Base-by-base conservation (phyloP, 1,139 yeast genomes). In the Nakaseomyces kungkrabaensis region DNA sequence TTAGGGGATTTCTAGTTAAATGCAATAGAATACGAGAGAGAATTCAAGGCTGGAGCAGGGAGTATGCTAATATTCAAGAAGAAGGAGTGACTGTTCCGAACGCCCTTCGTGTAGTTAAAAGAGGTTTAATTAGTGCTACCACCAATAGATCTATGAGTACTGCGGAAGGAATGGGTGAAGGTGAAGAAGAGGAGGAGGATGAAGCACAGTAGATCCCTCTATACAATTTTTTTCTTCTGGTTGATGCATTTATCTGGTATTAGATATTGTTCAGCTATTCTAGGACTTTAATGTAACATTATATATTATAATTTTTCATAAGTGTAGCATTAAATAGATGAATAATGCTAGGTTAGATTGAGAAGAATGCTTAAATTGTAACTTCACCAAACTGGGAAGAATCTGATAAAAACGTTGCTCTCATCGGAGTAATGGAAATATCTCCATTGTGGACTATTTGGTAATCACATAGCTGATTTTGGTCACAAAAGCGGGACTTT, bases 11-110 rank as follows among this genome's bases (percentile, higher is more conserved):
- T 1, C 71, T 90, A 27, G 79, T 85, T 37, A 76, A 87, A 57
- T 92, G 96, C 0, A 88, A 85, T 59, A 71, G 92, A 52, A 75
- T 85, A 57, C 83, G 85, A 59, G 76, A 75, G 48, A 79, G 81
- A 56, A 76, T 90, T 47, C 76, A 73, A 55, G 77, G 78, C 59
- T 89, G 97, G 97, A 86, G 94, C 50, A 78, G 78, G 60, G 97
- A 89, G 65, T 85, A 86, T 78, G 73, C 82, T 57, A 95, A 89
- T 45, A 84, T 82, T 44, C 77, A 75, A 45, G 77, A 75, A 56
- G 72, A 71, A 34, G 71, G 65, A 47, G 67, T 66, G 1, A 63
- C 64, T 5, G 58, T 66, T 17, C 70, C 70, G 25, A 60, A 54
- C 42, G 67, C 63, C 2, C 53, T 66, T 38, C 59, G 68, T 56